phyloP scores from a whole-genome alignment of 495 filamentous ascomycete genomes.

The Xylaria intraflava region DNA sequence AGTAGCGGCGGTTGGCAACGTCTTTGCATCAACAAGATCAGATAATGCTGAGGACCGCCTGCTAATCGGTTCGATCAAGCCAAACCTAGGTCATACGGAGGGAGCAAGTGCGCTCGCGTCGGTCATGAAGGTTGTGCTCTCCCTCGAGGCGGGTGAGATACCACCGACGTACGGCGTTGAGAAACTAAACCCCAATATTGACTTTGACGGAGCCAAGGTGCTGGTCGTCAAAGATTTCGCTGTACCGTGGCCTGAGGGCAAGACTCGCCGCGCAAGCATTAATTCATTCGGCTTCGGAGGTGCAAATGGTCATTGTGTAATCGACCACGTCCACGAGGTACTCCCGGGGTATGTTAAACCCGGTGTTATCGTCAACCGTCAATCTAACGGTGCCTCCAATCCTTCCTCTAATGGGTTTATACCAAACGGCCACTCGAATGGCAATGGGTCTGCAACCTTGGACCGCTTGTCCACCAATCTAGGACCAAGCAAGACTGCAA shows the following conservation, averaged over 20 bases:
- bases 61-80: constrained; percentile 33
- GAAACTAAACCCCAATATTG: constrained; percentile 35
- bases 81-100: constrained; percentile 41
- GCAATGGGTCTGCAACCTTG: no score
- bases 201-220: constrained; percentile 29
- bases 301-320: constrained; percentile 42
- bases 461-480: no score
- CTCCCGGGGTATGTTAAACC: not conserved
- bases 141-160: constrained; percentile 29
- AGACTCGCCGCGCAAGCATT: constrained; percentile 6
- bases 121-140: constrained; percentile 32
- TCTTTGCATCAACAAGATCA: constrained; percentile 34
- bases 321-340: constrained; percentile 23
- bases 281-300: constrained; percentile 48
- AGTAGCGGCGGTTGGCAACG: constrained; percentile 34
- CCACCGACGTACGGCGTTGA: constrained; percentile 38
- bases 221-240: constrained; percentile 17
- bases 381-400: not conserved
- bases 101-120: constrained; percentile 38
- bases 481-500: no score
- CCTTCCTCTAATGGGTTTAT: no score
- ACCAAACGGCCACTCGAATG: not conserved
- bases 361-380: not conserved
- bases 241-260: not conserved
- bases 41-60: constrained; percentile 28